Evolutionary conservation across 345 rosid species (phyloP).

Genomic region (Citrus trifoliata): DNA sequence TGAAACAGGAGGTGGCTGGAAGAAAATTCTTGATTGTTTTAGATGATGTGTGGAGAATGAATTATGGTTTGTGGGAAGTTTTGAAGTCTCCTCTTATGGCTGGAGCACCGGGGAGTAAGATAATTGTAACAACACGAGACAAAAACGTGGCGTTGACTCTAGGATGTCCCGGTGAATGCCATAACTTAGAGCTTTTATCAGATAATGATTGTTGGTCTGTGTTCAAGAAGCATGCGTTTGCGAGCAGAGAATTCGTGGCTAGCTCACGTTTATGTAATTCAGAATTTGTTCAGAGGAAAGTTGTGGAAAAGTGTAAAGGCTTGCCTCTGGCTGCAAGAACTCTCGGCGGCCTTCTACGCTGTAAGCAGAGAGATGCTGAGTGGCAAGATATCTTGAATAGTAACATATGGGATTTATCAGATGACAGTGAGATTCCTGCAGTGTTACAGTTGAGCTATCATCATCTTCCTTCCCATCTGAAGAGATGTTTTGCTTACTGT

Average conservation of each 20-base stretch:
- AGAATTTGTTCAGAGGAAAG: background rate
- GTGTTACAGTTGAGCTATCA: background rate
- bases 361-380: background rate
- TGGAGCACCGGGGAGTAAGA: conserved; percentile 5
- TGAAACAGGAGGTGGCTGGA: background rate
- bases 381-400: conserved; percentile 12
- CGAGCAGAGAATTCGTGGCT: background rate
- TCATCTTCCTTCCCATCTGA: conserved; percentile 6
- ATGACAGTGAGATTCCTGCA: background rate
- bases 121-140: background rate
- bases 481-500: conserved; percentile 23
- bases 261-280: background rate
- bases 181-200: conserved; percentile 3
- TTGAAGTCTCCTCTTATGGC: background rate
- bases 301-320: conserved; percentile 19
- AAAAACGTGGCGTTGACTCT: background rate
- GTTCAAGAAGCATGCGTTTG: conserved; percentile 10
- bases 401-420: background rate
- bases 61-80: background rate
- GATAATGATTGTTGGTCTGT: conserved; percentile 16
- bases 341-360: conserved; percentile 21
- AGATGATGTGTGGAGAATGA: conserved; percentile 7
- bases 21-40: background rate
- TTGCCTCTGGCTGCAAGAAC: conserved; percentile 19
- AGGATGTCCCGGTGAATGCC: background rate